A percentile compares a stretch with the other conserved stretches of the same genome.
These are phyloP conservation scores for Rhipidocladum racemiflorum DNA, from an alignment of 176 grass and related monocot genomes.

Conservation along the genomic window DNA sequence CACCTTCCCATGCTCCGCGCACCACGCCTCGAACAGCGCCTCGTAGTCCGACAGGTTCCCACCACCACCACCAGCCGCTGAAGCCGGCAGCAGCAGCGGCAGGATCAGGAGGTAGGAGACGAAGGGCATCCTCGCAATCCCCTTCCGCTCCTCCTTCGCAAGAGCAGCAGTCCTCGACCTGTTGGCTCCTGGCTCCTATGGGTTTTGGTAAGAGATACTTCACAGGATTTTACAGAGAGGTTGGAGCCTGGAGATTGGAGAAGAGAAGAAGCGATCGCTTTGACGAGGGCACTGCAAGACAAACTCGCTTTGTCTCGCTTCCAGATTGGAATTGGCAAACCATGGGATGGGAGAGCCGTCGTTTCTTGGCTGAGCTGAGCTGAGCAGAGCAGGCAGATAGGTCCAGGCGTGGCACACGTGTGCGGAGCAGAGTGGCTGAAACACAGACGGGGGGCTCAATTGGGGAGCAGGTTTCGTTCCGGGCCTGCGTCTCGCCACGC, in stretches of 20 bases:
- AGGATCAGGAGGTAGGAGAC: not conserved
- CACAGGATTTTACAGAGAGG: no score
- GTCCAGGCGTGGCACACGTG: conserved; percentile 9
- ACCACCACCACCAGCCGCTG: not conserved
- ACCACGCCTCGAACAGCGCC: conserved; percentile 71
- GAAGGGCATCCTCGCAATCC: not conserved
- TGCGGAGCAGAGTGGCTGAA: not conserved
- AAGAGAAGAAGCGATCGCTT: conserved; percentile 25
- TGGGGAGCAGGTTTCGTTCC: not conserved
- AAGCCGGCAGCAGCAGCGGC: not conserved
- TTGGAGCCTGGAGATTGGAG: not conserved
- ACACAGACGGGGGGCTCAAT: not conserved
- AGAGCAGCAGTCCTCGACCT: not conserved
- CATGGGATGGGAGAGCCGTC: not conserved
- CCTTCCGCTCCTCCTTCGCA: no score
- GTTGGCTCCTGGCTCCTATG: not conserved
- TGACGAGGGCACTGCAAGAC: not conserved
- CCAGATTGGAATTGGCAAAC: not conserved
- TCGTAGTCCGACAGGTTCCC: conserved; percentile 21
- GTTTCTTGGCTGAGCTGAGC: not conserved
- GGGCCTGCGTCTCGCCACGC: not conserved
- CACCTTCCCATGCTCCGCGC: conserved; percentile 54
- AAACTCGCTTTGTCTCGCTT: not conserved
- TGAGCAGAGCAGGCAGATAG: not conserved
- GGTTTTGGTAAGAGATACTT: not conserved